Conservation (phyloP, 2,329 filamentous ascomycete species). For the Colletotrichum eleusines region DNA sequence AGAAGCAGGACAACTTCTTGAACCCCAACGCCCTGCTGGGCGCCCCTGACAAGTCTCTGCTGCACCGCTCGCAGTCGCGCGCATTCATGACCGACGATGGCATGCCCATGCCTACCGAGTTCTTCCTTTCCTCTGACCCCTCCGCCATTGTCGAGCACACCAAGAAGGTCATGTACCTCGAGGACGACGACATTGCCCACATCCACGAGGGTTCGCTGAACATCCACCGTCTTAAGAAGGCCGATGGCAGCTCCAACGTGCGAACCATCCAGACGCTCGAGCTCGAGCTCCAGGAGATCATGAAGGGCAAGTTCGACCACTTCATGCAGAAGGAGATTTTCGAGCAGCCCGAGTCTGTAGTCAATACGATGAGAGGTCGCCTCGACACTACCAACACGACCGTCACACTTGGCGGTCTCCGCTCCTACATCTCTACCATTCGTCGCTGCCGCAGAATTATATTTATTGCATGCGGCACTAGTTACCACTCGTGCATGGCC, state of each 20-base stretch:
- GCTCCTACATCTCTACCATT: slow-evolving; percentile 97
- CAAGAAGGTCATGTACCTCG: slow-evolving; percentile 99
- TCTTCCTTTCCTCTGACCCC: slow-evolving; percentile 98
- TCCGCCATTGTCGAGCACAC: slow-evolving; percentile 99
- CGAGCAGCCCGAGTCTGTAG: slow-evolving; percentile 98
- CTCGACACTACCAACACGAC: slow-evolving; percentile 93
- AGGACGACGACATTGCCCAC: slow-evolving; percentile 99
- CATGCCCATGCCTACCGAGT: slow-evolving; percentile 97
- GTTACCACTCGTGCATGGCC: slow-evolving; percentile 99
- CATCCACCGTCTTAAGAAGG: slow-evolving; percentile 98
- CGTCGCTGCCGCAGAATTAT: slow-evolving; percentile 97
- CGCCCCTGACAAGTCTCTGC: slow-evolving; percentile 95
- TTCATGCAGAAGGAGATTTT: slow-evolving; percentile 99
- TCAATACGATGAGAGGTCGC: slow-evolving; percentile 99
- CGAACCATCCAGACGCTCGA: slow-evolving; percentile 98
- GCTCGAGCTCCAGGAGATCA: slow-evolving; percentile 99
- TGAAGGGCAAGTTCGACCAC: slow-evolving; percentile 99
- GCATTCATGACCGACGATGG: slow-evolving; percentile 99
- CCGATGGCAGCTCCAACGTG: slow-evolving; percentile 95
- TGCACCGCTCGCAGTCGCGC: slow-evolving; percentile 97
- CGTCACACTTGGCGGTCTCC: slow-evolving; percentile 93
- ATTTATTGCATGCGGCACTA: slow-evolving; percentile 98
- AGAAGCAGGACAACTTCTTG: slow-evolving; percentile 82
- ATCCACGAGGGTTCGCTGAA: slow-evolving; percentile 99
- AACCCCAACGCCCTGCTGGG: slow-evolving; percentile 79